These are phyloP conservation scores for Plectosphaerella cucumerina DNA, from an alignment of 2,329 filamentous ascomycete species.

Conservation along the genomic window DNA sequence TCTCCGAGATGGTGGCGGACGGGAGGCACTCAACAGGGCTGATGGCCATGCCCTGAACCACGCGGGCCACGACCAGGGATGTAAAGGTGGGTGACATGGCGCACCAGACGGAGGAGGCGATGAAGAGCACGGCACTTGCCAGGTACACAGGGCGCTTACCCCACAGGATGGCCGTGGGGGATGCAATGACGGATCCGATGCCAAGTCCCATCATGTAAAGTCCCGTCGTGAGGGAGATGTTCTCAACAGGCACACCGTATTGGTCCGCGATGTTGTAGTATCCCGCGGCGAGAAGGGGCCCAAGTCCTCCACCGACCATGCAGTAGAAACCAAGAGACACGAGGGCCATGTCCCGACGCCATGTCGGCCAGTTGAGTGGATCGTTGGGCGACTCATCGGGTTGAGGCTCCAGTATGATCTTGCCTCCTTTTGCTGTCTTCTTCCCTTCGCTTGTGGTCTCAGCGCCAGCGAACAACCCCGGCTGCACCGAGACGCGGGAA, in stretches of 20 bases:
- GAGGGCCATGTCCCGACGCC: slow-evolving; percentile 75
- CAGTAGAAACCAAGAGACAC: slow-evolving; percentile 86
- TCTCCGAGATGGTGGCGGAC: slow-evolving; percentile 91
- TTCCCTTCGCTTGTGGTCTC: slow-evolving; percentile 31
- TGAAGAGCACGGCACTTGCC: slow-evolving; percentile 70
- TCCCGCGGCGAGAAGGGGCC: slow-evolving; percentile 82
- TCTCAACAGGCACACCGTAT: slow-evolving; percentile 61
- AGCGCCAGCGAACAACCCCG: slow-evolving; percentile 27
- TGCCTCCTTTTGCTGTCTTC: slow-evolving; percentile 77
- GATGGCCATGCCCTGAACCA: slow-evolving; percentile 84
- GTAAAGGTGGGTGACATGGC: slow-evolving; percentile 76
- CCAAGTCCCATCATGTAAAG: slow-evolving; percentile 94
- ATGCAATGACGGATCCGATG: slow-evolving; percentile 76
- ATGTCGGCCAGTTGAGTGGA: slow-evolving; percentile 84
- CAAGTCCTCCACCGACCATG: slow-evolving; percentile 90
- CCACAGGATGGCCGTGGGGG: slow-evolving; percentile 84
- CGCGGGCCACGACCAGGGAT: slow-evolving; percentile 74
- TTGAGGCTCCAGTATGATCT: slow-evolving; percentile 85
- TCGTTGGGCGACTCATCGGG: slow-evolving; percentile 89
- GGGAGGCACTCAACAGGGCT: slow-evolving; percentile 90
- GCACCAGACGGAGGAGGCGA: slow-evolving; percentile 76
- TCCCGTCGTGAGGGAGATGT: slow-evolving; percentile 82
- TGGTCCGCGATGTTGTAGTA: slow-evolving; percentile 73
- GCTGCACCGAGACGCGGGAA: slow-evolving; percentile 53
- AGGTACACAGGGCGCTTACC: slow-evolving; percentile 93